Evolutionary conservation across 345 rosid genomes (phyloP), one percentile per base, ranked within the genome.

Genomic region (Euphorbia pulcherrima): DNA sequence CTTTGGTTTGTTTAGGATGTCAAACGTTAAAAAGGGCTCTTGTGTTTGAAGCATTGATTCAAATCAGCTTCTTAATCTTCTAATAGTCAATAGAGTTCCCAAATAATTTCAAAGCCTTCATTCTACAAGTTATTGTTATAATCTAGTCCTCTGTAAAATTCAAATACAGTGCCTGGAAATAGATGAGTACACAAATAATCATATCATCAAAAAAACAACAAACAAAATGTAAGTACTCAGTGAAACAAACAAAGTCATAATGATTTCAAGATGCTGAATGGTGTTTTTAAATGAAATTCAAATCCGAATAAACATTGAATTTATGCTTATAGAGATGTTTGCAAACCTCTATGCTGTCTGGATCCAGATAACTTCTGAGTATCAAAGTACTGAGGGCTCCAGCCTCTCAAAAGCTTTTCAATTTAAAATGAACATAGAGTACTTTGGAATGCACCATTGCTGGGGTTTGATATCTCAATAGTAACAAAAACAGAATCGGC

Each of bases 381-480:
- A 35, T 89, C 81, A 71, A 85, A 94, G 95, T 91, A 94, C 54
- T 88, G 92, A 68, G 74, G 74, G 21, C 47, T 94, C 97, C 83
- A 91, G 79, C 77, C 88, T 91, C 82, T 91, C 86, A 4, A 94
- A 78, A 94, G 95, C 74, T 79, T 86, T 69, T 87, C 93, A 55
- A 94, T 73, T 71, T 91, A 76, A 28, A 93, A 62, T 0, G 89
- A 85, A 61, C 79, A 76, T 33, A 44, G 59, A 62, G 11, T 41
- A 27, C 46, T 75, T 54, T 30, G 72, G 48, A 55, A 59, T 60
- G 65, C 78, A 59, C 72, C 68, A 14, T 29, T 50, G 50, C 60
- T 57, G 64, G 86, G 79, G 46, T 82, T 80, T 59, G 72, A 79
- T 66, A 91, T 82, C 79, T 91, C 96, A 30, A 91, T 68, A 14